Percentiles rank a stretch among this genome's conserved stretches.
phyloP scores from a whole-genome alignment of 257 asterid species.

The Solanum ossicruentum region DNA sequence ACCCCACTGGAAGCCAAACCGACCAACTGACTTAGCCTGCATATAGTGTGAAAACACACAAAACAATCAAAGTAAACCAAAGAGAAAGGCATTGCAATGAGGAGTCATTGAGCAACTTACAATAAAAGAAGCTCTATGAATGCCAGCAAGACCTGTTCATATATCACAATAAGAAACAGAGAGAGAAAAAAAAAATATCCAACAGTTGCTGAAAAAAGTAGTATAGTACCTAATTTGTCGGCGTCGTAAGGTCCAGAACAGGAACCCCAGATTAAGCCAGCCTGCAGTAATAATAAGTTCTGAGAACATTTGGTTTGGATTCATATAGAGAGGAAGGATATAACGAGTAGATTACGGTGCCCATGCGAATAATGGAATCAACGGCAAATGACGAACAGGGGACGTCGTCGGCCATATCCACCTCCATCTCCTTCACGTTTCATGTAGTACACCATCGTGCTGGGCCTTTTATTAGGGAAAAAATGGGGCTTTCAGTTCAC shows the following conservation, averaged over 20 bases:
- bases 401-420: conserved; percentile 14
- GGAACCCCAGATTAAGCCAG: conserved; percentile 81
- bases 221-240: conserved; percentile 21
- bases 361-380: conserved; percentile 47
- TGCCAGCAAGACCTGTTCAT: conserved; percentile 48
- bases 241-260: conserved; percentile 66
- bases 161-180: not conserved
- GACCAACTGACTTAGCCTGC: conserved; percentile 59
- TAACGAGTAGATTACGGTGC: conserved; percentile 30
- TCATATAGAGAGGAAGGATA: not conserved
- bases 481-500: not conserved
- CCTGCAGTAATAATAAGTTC: conserved; percentile 27
- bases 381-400: conserved; percentile 84
- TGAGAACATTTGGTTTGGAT: not conserved
- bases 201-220: not conserved
- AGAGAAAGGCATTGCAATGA: not conserved
- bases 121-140: conserved; percentile 33
- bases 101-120: conserved; percentile 21
- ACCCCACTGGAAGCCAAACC: conserved; percentile 59
- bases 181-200: not conserved
- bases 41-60: not conserved
- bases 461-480: not conserved
- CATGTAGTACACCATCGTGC: not conserved
- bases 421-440: conserved; percentile 22
- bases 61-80: not conserved